phyloP scores from a whole-genome alignment of 441 rosid species.

The Omphalea diandra region DNA sequence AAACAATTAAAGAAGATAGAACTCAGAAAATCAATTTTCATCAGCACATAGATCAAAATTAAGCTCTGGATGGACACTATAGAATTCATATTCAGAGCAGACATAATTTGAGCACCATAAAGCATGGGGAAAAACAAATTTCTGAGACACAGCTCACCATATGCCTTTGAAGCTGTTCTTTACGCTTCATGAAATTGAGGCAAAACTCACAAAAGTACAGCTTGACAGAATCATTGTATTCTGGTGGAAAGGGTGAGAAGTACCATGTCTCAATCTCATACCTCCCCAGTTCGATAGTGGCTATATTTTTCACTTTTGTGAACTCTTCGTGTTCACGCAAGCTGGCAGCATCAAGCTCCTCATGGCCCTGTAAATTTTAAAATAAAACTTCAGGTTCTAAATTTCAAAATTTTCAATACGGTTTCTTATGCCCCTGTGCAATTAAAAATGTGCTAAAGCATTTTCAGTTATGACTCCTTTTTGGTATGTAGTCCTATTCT shows the following conservation, averaged over 20 bases:
- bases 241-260: constrained; percentile 99
- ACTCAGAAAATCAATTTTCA: background rate
- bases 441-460: background rate
- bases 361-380: constrained; percentile 66
- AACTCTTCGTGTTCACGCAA: constrained; percentile 99
- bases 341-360: constrained; percentile 99
- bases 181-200: constrained; percentile 97
- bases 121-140: constrained; percentile 13
- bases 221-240: constrained; percentile 91
- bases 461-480: no score
- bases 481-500: no score
- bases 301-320: constrained; percentile 97
- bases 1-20: background rate
- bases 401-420: background rate
- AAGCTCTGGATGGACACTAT: background rate
- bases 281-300: constrained; percentile 97
- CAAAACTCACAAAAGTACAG: constrained; percentile 99
- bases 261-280: constrained; percentile 99
- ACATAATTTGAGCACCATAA: constrained; percentile 1
- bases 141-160: constrained; percentile 63
- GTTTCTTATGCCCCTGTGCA: background rate
- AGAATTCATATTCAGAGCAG: background rate
- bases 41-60: background rate
- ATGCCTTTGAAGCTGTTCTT: constrained; percentile 99
- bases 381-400: constrained; percentile 9